Evolutionary conservation across 257 asterid genomes (phyloP), one percentile per base, ranked within the genome.

Genomic region (Solanum rostratum): DNA sequence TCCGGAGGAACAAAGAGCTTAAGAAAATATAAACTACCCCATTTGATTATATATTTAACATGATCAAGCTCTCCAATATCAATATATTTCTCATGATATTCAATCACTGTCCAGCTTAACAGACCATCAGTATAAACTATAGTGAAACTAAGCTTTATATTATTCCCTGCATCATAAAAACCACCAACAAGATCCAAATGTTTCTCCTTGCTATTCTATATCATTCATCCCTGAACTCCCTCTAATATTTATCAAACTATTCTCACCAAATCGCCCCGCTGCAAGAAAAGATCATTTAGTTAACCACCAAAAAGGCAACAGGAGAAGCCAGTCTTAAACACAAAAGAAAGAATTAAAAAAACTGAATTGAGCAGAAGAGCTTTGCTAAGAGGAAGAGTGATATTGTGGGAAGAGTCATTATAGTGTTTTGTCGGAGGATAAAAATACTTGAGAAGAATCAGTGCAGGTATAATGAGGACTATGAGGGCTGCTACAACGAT

Each of bases 151-250:
- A 89, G 90, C 85, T 93, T 93, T 52, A 90, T 88, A 63, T 90
- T 90, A 83, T 90, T 93, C 7, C 97, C 95, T 0, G 92, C 90
- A 90, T 93, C 97, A 88, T 91, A 93, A 80, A 85, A 93, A 5
- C 93, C 97, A 53, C 97, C 97, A 30, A 85, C 92, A 76, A 93
- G 94, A 89, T 85, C 91, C 53, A 88, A 89, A 76, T 84, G 15
- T 15, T 43, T 68, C 19, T 85, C 52, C 60, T 68, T 83, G 19
- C 74, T 80, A 20, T 79, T 87, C 83, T 93, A 33, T 93, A 85
- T 91, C 97, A 53, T 76, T 33, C 60, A 91, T 86, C 3, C 97
- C 91, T 29, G 94, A 90, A 87, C 89, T 87, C 11, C 91, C 92
- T 1, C 93, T 89, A 84, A 93, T 90, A 15, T 20, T 78, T 22